Evolutionary conservation across 352 stramenopile species (phyloP), one percentile per base, ranked within the genome.

Genomic region (Globisporangium rhizosaccharum): DNA sequence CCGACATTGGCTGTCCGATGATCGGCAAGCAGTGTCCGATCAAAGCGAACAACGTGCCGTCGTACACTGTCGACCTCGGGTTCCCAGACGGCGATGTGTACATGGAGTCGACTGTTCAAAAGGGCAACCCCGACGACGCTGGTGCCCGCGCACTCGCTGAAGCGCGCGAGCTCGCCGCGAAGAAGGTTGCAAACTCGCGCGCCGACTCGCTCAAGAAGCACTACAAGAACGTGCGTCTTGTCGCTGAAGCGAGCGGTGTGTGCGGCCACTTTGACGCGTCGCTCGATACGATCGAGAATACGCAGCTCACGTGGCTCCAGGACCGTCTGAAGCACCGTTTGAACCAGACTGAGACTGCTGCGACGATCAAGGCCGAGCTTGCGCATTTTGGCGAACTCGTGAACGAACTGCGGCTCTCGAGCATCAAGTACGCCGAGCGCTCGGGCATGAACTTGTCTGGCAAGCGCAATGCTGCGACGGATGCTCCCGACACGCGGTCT

Each of bases 11-110:
- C 12, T 94, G 85, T 61, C 85, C 85, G 36, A 73, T 96, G 80
- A 74, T 97, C 39, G 90, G 89, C 37, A 97, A 96, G 57, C 87
- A 96, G 57, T 97, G 89, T 63, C 89, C 89, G 12, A 83, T 97
- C 55, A 96, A 93, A 63, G 89, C 89, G 1, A 87, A 97, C 61
- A 75, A 65, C 50, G 44, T 72, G 28, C 85, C 85, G 33, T 60
- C 78, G 11, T 97, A 97, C 59, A 73, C 73, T 48, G 45, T 87
- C 20, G 85, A 96, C 50, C 76, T 93, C 33, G 90, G 90, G 14
- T 93, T 83, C 61, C 82, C 90, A 3, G 82, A 90, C 49, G 76
- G 74, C 17, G 85, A 92, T 45, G 80, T 86, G 25, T 95, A 92
- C 69, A 76, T 89, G 63, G 69, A 92, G 50, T 87, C 77, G 2